Base-by-base conservation (phyloP, 495 filamentous ascomycete genomes). In the Aspergillus leporis region DNA sequence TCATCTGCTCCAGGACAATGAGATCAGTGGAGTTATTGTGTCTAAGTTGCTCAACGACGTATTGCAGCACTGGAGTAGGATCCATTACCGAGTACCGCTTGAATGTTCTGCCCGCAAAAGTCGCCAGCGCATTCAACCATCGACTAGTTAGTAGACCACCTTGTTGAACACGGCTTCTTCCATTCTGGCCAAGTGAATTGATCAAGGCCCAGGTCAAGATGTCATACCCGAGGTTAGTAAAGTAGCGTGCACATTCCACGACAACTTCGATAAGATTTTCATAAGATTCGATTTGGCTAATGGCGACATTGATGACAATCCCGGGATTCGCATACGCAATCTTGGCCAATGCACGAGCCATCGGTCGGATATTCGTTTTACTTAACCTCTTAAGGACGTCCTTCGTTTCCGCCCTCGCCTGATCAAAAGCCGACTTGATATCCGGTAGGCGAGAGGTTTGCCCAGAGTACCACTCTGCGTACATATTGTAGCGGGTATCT, bases 191-290 rank as follows among this genome's bases (percentile, higher is more conserved):
- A 43, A 93, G 79, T 0, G 88, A 85, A 65, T 85, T 92, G 70
- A 96, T 79, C n/a, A 95, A 79, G 40, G 85, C 85, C 90, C 92
- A 96, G 31, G 91, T 90, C 53, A 97, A 80, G 41, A 97, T 89
- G 69, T 99, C 95, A 66, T 96, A 97, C 1, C 87, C 93, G 28
- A 98, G 81, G 54, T 89, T 85, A 1, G 93, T 96, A 66, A 97
- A 97, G 65, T 97, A 96, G 61, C 90, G 87, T 31, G 89, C 91
- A 66, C 91, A 97, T 68, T 96, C 91, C 30, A 97, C 91, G 51
- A 99, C 89, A 9, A 89, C 88, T 57, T 96, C 91, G 57, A 93
- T 93, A 34, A 98, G 81, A 66, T 97, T 97, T 66, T 88, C 89
- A 70, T 98, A 97, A 0, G 87, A 83, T 72, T 97, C 92, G 47